Evolutionary conservation across 1,284 basidiomycete genomes (phyloP).

Genomic region (Fistulinella staudtii): DNA sequence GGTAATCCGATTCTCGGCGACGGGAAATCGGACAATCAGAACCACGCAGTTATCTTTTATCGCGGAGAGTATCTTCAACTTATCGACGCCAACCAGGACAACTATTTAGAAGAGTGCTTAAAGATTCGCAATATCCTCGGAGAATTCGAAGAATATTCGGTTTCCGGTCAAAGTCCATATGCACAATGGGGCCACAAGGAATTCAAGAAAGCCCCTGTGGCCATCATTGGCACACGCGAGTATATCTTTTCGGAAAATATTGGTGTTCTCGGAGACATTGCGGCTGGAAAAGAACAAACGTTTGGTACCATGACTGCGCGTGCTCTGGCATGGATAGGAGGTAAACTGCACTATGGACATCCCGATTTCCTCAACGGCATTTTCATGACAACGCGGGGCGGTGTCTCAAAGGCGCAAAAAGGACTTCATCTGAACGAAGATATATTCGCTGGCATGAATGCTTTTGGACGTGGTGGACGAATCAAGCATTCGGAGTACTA

Average conservation of each 20-base stretch:
- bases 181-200: slow-evolving; percentile 91
- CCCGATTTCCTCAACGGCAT: slow-evolving; percentile 98
- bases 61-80: slow-evolving; percentile 98
- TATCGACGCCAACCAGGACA: slow-evolving; percentile 99
- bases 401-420: slow-evolving; percentile 99
- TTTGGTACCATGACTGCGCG: slow-evolving; percentile 99
- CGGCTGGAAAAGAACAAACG: slow-evolving; percentile 99
- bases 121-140: slow-evolving; percentile 98
- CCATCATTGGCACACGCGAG: slow-evolving; percentile 97
- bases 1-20: slow-evolving; percentile 99
- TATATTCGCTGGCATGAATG: slow-evolving; percentile 99
- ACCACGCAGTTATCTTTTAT: slow-evolving; percentile 99
- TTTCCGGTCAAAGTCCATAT: slow-evolving; percentile 93
- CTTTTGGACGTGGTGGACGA: slow-evolving; percentile 95
- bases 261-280: slow-evolving; percentile 98
- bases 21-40: slow-evolving; percentile 99
- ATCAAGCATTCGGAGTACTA: slow-evolving; percentile 99
- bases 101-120: slow-evolving; percentile 98
- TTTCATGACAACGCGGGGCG: slow-evolving; percentile 98
- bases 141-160: slow-evolving; percentile 94
- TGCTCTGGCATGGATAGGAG: slow-evolving; percentile 95
- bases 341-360: slow-evolving; percentile 98
- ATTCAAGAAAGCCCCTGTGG: slow-evolving; percentile 88
- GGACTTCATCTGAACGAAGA: slow-evolving; percentile 98
- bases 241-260: slow-evolving; percentile 99